Evolutionary conservation across 169 alveolate genomes (phyloP).

Genomic region (Haemoproteus tartakovskyi): DNA sequence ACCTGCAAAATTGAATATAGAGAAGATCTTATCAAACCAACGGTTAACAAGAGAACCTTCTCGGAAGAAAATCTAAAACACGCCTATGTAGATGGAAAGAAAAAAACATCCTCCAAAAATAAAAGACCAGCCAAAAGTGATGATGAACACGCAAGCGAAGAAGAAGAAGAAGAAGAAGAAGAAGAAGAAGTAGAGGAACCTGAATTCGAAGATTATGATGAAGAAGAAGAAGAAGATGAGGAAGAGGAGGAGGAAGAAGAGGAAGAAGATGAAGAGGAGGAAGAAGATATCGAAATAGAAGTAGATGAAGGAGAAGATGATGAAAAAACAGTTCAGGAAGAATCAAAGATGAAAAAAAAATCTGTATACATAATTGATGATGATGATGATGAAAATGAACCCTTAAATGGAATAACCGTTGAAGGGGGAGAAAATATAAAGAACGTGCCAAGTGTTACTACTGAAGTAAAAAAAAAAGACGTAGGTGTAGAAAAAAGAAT

Average conservation of each 20-base stretch:
- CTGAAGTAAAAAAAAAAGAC: too few relatives aligned
- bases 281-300: not conserved
- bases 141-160: constrained; percentile 3
- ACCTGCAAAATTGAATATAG: constrained; percentile 73
- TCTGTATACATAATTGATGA: too few relatives aligned
- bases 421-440: not conserved
- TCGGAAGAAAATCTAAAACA: not conserved
- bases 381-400: too few relatives aligned
- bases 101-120: not conserved
- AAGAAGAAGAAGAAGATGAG: not conserved
- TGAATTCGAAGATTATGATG: not conserved
- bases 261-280: not conserved
- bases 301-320: not conserved
- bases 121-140: not conserved
- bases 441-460: too few relatives aligned
- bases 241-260: constrained; percentile 3
- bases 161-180: constrained; percentile 26
- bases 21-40: constrained; percentile 37
- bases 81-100: not conserved
- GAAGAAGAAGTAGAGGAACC: constrained; percentile 19
- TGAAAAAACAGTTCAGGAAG: not conserved
- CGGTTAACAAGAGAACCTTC: not conserved
- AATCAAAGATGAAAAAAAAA: constrained; percentile 3
- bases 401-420: not conserved
- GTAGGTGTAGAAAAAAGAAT: too few relatives aligned